Conservation (phyloP, 805 yeast species). For the Nakazawaea ambrosiae region DNA sequence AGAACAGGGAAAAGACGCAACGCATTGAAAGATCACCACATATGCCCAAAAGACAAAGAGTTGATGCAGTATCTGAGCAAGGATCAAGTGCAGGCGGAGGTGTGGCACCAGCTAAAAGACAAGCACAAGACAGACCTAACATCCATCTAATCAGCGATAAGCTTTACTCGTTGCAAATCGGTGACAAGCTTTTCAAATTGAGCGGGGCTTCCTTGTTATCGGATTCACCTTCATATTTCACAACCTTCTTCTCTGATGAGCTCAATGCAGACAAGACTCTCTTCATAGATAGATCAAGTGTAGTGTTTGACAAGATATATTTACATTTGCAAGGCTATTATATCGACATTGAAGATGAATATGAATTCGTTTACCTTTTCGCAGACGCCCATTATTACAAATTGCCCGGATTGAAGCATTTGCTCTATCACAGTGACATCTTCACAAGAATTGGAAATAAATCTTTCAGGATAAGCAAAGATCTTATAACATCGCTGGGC, state of each 20-base stretch:
- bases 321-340: slow-evolving; percentile 78
- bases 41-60: too few species aligned
- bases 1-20: too few species aligned
- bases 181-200: slow-evolving; percentile 50
- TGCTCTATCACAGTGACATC: slow-evolving; percentile 46
- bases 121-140: too few species aligned
- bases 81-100: too few species aligned
- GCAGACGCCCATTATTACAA: slow-evolving; percentile 70
- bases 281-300: slow-evolving; percentile 70
- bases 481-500: slow-evolving; percentile 50
- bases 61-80: too few species aligned
- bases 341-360: slow-evolving; percentile 51
- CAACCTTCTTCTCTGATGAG: slow-evolving; percentile 49
- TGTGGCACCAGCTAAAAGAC: too few species aligned
- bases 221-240: slow-evolving; percentile 86
- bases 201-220: slow-evolving; percentile 83
- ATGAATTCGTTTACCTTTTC: slow-evolving; percentile 53
- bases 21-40: too few species aligned
- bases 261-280: slow-evolving; percentile 33
- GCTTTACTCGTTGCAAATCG: slow-evolving; percentile 66
- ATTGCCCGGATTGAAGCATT: slow-evolving; percentile 45
- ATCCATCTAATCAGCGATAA: slow-evolving; percentile 33
- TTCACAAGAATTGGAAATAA: slow-evolving; percentile 52
- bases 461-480: slow-evolving; percentile 52
- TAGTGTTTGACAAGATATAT: slow-evolving; percentile 58